Percentiles rank a stretch among this genome's conserved stretches.
phyloP scores from a whole-genome alignment of 2,329 filamentous ascomycete genomes.

The Ophiostoma tasmaniense region DNA sequence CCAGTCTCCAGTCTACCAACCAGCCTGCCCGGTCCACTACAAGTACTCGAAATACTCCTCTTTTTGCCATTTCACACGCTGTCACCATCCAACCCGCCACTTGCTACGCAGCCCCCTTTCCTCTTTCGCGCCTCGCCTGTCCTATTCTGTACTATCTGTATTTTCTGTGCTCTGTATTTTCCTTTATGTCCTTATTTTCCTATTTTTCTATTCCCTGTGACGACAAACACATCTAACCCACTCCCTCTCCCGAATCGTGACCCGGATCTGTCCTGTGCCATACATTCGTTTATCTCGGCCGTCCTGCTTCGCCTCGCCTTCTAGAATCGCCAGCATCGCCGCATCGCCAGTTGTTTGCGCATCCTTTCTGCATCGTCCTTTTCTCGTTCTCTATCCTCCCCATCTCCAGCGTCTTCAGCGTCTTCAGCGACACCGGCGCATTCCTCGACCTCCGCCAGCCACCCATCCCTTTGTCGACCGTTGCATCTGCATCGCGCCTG shows the following conservation, averaged over 20 bases:
- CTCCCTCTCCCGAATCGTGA: conserved; percentile 2
- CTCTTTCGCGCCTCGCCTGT: conserved; percentile 10
- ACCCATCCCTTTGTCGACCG: background rate
- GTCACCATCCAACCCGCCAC: conserved; percentile 10
- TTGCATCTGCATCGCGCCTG: background rate
- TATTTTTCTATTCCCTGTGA: background rate
- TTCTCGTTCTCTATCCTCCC: background rate
- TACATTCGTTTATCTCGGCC: conserved; percentile 5
- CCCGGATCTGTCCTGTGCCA: background rate
- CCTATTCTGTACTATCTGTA: background rate
- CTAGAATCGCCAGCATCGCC: background rate
- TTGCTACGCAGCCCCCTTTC: conserved; percentile 9
- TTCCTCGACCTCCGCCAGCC: background rate
- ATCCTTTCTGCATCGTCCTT: background rate
- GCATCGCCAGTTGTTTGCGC: background rate
- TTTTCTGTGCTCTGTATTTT: background rate
- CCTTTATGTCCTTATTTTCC: background rate
- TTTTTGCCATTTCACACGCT: conserved; percentile 5
- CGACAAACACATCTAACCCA: conserved; percentile 1
- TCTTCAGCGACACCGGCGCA: background rate
- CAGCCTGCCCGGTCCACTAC: background rate
- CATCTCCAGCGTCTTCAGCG: background rate
- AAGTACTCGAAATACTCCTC: background rate
- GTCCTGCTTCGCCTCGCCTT: too few relatives aligned
- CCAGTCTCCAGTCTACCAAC: background rate